Base-by-base conservation (phyloP, 2,329 filamentous ascomycete species). In the Colletotrichum spinosum region DNA sequence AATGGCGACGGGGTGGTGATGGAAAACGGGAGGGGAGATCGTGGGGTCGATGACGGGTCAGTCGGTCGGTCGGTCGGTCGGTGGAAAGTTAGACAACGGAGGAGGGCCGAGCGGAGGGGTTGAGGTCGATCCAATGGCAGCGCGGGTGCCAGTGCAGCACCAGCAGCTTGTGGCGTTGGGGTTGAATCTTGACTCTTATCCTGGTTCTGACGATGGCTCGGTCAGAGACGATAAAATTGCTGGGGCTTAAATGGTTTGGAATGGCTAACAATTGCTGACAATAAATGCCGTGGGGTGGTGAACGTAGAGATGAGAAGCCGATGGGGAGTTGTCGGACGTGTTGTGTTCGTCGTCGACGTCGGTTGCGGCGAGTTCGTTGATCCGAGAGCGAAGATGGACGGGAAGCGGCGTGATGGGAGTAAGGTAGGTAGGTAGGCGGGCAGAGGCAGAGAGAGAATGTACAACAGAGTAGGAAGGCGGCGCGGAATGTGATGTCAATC, bases 331-430 rank as follows among this genome's bases (percentile, higher is more conserved):
- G 25, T 25, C 25, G 25, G 25, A 5, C 25, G 25, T 25, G 25
- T 25, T 25, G 25, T 25, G 25, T 25, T 25, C 25, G 25, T 25
- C 25, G 25, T 25, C 62, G 57, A 52, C 35, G 62, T 55, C 57
- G 62, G 57, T 62, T 41, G 46, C 57, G 62, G 62, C 57, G 35
- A 5, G 51, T 17, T 37, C 44, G 57, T 61, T 65, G 61, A 65
- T 65, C 44, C 51, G 51, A 45, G 33, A 4, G n/a, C 37, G 37
- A 41, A 37, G 38, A 17, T 34, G 25, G 52, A 25, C 3, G 25
- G 25, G 52, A 25, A 25, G 25, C 25, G 25, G 25, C 25, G 25
- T 17, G 17, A 17, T 17, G 17, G 17, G 3, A 17, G 17, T 17
- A 17, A 17, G 17, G 17, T 17, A 17, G 17, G 17, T 17, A 25